Conservation (phyloP, 2,329 filamentous ascomycete species). For the Rosellinia necatrix region DNA sequence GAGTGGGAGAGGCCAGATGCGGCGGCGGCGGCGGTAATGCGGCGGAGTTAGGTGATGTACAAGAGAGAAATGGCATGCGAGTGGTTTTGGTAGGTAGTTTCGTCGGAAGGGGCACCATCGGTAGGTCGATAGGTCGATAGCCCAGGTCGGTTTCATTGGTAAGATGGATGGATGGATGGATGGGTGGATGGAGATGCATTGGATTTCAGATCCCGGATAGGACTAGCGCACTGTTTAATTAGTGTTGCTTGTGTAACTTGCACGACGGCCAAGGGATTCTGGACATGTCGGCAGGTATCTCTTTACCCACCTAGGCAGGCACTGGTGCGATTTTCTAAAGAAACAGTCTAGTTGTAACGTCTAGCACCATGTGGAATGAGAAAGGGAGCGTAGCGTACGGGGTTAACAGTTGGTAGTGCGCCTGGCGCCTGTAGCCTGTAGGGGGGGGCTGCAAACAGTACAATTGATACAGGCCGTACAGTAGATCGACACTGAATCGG, state of each 20-base stretch:
- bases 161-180: conserved; percentile 10
- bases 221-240: conserved; percentile 20
- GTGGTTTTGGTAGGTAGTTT: conserved; percentile 8
- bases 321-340: too few species aligned
- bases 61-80: conserved; percentile 8
- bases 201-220: conserved; percentile 15
- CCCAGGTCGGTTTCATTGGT: conserved; percentile 11
- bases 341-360: background rate
- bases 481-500: background rate
- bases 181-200: conserved; percentile 13
- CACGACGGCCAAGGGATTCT: background rate
- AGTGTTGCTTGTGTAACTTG: background rate
- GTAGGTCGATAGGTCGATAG: background rate
- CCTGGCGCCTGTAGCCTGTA: too few species aligned
- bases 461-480: too few species aligned
- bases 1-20: conserved; percentile 2
- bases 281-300: background rate
- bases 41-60: background rate
- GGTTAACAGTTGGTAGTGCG: too few species aligned
- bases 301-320: too few species aligned
- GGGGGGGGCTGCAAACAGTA: too few species aligned
- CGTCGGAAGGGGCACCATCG: conserved; percentile 17
- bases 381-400: too few species aligned
- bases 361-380: too few species aligned
- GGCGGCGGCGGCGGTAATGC: background rate